These are phyloP conservation scores for Trametes coccinea DNA, from an alignment of 768 basidiomycete species.

Conservation along the genomic window DNA sequence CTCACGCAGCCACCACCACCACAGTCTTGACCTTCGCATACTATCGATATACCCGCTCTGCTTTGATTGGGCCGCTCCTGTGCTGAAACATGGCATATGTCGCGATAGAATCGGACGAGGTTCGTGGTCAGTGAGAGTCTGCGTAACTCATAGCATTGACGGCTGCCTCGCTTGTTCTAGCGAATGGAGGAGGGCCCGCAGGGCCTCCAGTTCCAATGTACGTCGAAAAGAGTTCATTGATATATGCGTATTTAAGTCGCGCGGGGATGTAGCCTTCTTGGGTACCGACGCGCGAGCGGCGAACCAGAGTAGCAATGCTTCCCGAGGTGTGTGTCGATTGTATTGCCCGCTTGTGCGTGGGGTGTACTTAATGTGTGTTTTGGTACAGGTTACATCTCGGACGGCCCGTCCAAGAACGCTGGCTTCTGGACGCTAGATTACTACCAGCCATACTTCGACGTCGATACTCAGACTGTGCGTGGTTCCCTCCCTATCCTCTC, in stretches of 20 bases:
- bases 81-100: slow-evolving; percentile 31
- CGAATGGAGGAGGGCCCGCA: slow-evolving; percentile 36
- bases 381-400: slow-evolving; percentile 61
- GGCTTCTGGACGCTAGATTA: slow-evolving; percentile 84
- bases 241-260: background rate
- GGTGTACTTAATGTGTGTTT: background rate
- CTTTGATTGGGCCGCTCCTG: background rate
- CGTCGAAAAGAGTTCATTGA: background rate
- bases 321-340: slow-evolving; percentile 15
- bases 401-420: slow-evolving; percentile 48
- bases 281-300: slow-evolving; percentile 28
- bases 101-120: slow-evolving; percentile 34
- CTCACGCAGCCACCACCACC: background rate
- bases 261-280: slow-evolving; percentile 25
- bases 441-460: slow-evolving; percentile 86
- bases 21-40: background rate
- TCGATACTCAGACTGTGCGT: slow-evolving; percentile 74
- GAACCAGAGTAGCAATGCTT: slow-evolving; percentile 15
- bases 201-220: slow-evolving; percentile 34
- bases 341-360: background rate
- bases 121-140: slow-evolving; percentile 10
- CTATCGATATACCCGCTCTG: background rate
- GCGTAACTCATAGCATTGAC: slow-evolving; percentile 19
- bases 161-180: slow-evolving; percentile 23
- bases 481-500: background rate